Percentiles rank a stretch among this genome's conserved stretches.
These are phyloP conservation scores for Chytridium lagenaria DNA, from an alignment of 371 early-diverging fungal genomes.

Conservation along the genomic window DNA sequence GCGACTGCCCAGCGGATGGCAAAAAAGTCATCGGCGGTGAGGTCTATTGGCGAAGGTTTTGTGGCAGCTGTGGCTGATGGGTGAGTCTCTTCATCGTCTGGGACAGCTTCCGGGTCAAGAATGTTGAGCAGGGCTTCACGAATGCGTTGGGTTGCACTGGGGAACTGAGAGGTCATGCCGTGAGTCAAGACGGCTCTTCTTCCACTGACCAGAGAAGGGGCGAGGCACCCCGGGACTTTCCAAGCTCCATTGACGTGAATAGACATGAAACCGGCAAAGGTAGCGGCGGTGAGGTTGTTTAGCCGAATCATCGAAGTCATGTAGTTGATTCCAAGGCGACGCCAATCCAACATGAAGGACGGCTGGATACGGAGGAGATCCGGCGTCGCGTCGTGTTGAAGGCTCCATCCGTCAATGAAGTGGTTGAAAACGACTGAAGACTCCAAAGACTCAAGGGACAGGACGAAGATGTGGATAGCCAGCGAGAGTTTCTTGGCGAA, in stretches of 20 bases:
- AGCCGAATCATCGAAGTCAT: background rate
- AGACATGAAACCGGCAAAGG: constrained; percentile 8
- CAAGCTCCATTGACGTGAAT: background rate
- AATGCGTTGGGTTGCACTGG: background rate
- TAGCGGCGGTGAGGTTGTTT: background rate
- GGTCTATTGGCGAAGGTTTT: background rate
- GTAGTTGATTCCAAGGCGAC: background rate
- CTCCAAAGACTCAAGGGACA: too few relatives aligned
- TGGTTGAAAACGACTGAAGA: background rate
- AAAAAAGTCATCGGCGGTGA: constrained; percentile 14
- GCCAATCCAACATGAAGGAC: background rate
- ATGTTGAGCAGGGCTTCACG: background rate
- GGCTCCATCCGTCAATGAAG: constrained; percentile 2
- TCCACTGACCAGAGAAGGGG: background rate
- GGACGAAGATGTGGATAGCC: background rate
- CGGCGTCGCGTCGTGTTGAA: background rate
- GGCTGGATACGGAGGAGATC: background rate
- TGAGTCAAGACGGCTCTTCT: background rate
- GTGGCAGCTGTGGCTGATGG: background rate
- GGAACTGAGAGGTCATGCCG: background rate
- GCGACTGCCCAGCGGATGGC: constrained; percentile 17
- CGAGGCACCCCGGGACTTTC: background rate
- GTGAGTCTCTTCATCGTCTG: background rate
- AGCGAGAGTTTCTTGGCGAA: too few relatives aligned
- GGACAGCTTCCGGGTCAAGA: background rate